These are phyloP conservation scores for Vaccinium darrowii DNA, from an alignment of 148 eudicot genomes.

Conservation along the genomic window DNA sequence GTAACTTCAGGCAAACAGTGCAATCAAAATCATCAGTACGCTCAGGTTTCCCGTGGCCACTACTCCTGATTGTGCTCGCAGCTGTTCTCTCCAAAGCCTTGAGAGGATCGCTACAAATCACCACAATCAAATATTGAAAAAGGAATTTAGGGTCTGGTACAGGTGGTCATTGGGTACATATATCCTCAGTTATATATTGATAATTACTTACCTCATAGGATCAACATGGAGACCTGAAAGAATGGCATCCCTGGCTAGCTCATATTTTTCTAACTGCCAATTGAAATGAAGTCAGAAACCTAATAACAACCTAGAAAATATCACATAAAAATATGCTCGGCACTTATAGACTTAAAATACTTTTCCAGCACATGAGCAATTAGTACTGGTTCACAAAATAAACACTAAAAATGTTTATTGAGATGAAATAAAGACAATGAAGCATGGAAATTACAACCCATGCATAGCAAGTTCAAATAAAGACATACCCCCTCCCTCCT, in stretches of 20 bases:
- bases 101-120: conserved; percentile 55
- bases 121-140: conserved; percentile 23
- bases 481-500: background rate
- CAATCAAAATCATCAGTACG: conserved; percentile 93
- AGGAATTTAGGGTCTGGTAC: background rate
- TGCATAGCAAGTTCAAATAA: background rate
- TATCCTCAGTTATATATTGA: background rate
- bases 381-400: background rate
- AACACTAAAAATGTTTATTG: background rate
- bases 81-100: conserved; percentile 46
- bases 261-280: conserved; percentile 85
- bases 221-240: conserved; percentile 83
- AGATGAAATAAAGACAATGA: background rate
- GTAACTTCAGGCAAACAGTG: conserved; percentile 86
- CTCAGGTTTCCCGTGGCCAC: conserved; percentile 57
- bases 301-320: conserved; percentile 6
- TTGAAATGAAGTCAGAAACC: conserved; percentile 10
- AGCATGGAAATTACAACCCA: background rate
- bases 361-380: background rate
- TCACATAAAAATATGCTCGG: conserved; percentile 9
- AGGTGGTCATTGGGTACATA: background rate
- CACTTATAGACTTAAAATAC: background rate
- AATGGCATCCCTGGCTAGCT: conserved; percentile 63
- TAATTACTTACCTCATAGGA: conserved; percentile 64
- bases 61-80: conserved; percentile 32